Conservation (phyloP, 2,329 filamentous ascomycete genomes). For the Alternaria sp. region DNA sequence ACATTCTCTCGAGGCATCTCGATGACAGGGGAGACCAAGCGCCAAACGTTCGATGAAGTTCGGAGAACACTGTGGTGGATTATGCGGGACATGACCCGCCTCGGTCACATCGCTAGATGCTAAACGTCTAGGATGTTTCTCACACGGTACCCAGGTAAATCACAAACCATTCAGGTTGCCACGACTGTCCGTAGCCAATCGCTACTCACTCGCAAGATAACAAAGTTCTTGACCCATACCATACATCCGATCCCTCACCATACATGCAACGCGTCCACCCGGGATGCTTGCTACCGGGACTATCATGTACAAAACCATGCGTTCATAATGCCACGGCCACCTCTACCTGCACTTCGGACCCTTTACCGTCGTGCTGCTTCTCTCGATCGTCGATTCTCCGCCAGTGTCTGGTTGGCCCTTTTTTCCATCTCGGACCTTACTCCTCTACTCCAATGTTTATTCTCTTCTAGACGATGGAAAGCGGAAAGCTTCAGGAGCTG, state of each 20-base stretch:
- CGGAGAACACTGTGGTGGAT: constrained; percentile 17
- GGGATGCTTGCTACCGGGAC: constrained; percentile 20
- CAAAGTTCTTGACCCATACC: constrained; percentile 22
- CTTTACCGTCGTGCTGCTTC: constrained; percentile 3
- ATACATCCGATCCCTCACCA: constrained; percentile 12
- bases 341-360: constrained; percentile 7
- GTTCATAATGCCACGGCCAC: constrained; percentile 24
- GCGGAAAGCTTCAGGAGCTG: constrained; percentile 26
- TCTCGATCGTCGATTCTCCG: constrained; percentile 12
- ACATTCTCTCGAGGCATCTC: background rate
- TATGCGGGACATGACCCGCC: constrained; percentile 19
- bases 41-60: constrained; percentile 1
- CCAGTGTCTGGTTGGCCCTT: constrained; percentile 14
- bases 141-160: constrained; percentile 22
- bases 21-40: constrained; percentile 18
- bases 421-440: background rate
- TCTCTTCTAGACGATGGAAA: constrained; percentile 9
- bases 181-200: constrained; percentile 19
- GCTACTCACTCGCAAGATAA: constrained; percentile 1
- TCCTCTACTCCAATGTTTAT: constrained; percentile 7
- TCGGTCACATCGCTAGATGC: constrained; percentile 24
- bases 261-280: constrained; percentile 14
- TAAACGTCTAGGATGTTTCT: constrained; percentile 31
- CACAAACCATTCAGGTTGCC: constrained; percentile 16
- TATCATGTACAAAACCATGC: constrained; percentile 2